phyloP scores from a whole-genome alignment of 495 filamentous ascomycete species.

The Trypethelium eluteriae region DNA sequence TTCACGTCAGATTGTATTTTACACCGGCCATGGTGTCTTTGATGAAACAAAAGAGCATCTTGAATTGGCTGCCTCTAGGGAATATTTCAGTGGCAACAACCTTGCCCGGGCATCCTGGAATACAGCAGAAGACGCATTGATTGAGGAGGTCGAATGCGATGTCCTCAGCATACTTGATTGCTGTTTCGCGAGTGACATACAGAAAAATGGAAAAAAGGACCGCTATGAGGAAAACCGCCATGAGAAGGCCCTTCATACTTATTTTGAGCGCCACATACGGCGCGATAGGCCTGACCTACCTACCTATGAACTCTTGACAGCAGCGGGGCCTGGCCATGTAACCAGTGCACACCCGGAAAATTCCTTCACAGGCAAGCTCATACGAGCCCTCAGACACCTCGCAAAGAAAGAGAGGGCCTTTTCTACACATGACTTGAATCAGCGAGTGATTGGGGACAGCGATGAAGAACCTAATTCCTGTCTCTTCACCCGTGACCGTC shows the following conservation, averaged over 20 bases:
- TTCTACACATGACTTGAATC: not conserved
- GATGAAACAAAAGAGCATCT: slow-evolving; percentile 16
- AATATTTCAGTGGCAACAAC: not conserved
- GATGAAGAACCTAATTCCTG: not conserved
- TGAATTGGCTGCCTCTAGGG: slow-evolving; percentile 14
- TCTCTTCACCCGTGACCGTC: not conserved
- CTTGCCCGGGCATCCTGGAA: slow-evolving; percentile 24
- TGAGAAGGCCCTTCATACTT: not conserved
- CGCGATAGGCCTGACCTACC: not conserved
- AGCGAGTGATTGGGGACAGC: not conserved
- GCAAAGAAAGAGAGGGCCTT: not conserved
- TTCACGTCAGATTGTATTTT: slow-evolving; percentile 26
- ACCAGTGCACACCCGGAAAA: not conserved
- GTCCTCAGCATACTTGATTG: slow-evolving; percentile 29
- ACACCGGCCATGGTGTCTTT: slow-evolving; percentile 29
- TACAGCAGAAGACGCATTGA: slow-evolving; percentile 22
- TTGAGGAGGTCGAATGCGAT: slow-evolving; percentile 24
- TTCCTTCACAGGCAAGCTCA: not conserved
- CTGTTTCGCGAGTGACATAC: slow-evolving; percentile 26
- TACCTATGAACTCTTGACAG: not conserved
- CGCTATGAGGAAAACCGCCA: not conserved
- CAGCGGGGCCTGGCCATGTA: not conserved
- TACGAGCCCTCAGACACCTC: not conserved
- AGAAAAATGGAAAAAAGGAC: not conserved
- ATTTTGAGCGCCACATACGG: not conserved